Evolutionary conservation across 768 basidiomycete genomes (phyloP).

Genomic region (Calocybe cyanea): DNA sequence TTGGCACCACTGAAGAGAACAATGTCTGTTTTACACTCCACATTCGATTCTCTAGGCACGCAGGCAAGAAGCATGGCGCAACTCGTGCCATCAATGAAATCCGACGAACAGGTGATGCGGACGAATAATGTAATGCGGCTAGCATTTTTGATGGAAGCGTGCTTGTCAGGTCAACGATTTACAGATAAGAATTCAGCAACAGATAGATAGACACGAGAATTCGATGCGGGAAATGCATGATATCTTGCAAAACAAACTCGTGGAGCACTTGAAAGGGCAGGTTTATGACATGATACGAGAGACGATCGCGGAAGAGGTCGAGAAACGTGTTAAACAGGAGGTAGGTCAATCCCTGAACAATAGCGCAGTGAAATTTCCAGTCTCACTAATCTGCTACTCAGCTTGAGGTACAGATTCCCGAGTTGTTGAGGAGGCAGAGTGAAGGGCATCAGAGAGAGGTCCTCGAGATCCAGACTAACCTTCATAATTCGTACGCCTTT

Average conservation of each 20-base stretch:
- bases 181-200: constrained; percentile 31
- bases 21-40: constrained; percentile 32
- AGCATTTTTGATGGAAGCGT: neutral
- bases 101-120: constrained; percentile 37
- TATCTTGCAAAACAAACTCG: constrained; percentile 38
- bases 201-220: constrained; percentile 34
- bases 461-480: constrained; percentile 36
- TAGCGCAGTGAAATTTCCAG: neutral
- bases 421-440: constrained; percentile 35
- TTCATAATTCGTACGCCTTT: constrained; percentile 44
- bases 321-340: constrained; percentile 39
- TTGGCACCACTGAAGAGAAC: constrained; percentile 43
- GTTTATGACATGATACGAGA: constrained; percentile 31
- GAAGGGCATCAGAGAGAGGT: constrained; percentile 40
- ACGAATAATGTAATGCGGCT: no score
- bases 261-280: constrained; percentile 34
- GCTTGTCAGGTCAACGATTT: constrained; percentile 36
- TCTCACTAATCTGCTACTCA: constrained; percentile 16
- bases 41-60: constrained; percentile 42
- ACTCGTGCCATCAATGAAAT: constrained; percentile 41
- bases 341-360: constrained; percentile 25
- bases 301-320: constrained; percentile 32
- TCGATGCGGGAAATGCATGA: constrained; percentile 34
- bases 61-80: constrained; percentile 42
- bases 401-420: constrained; percentile 41